A percentile compares a stretch with the other conserved stretches of the same genome.
These are phyloP conservation scores for Symmetrospora coprosmae DNA, from an alignment of 768 basidiomycete genomes.

Conservation along the genomic window DNA sequence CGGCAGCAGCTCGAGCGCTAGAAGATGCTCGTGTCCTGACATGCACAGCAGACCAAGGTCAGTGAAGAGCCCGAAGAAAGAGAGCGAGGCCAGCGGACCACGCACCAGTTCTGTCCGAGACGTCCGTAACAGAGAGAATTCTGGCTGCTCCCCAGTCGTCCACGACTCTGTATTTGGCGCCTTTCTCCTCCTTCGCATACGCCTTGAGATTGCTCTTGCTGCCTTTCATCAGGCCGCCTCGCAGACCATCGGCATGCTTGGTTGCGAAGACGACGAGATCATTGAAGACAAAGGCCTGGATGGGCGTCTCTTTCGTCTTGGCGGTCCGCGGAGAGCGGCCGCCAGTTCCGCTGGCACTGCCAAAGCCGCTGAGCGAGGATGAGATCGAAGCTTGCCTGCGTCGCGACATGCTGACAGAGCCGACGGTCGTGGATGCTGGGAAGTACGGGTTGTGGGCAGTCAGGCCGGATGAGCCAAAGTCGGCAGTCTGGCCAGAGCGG, in stretches of 20 bases:
- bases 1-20: constrained; percentile 47
- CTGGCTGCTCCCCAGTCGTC: constrained; percentile 43
- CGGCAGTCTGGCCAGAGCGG: too few relatives aligned
- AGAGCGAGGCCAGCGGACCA: background rate
- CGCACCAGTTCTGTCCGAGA: constrained; percentile 36
- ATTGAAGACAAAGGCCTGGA: constrained; percentile 49
- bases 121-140: constrained; percentile 44
- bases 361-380: background rate
- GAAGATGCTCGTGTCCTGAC: constrained; percentile 36
- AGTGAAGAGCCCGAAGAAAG: background rate
- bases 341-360: background rate
- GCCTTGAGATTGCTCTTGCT: background rate
- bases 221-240: constrained; percentile 13
- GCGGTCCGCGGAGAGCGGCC: background rate
- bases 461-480: background rate
- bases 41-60: background rate
- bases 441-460: background rate
- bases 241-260: constrained; percentile 29
- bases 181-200: background rate
- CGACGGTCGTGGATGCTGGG: background rate
- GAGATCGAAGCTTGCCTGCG: background rate
- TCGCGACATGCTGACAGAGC: background rate
- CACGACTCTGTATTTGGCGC: constrained; percentile 41
- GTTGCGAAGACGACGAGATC: constrained; percentile 54
- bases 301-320: constrained; percentile 26